Base-by-base conservation (phyloP, 2,329 filamentous ascomycete species). In the Arthrobotrys conoides region DNA sequence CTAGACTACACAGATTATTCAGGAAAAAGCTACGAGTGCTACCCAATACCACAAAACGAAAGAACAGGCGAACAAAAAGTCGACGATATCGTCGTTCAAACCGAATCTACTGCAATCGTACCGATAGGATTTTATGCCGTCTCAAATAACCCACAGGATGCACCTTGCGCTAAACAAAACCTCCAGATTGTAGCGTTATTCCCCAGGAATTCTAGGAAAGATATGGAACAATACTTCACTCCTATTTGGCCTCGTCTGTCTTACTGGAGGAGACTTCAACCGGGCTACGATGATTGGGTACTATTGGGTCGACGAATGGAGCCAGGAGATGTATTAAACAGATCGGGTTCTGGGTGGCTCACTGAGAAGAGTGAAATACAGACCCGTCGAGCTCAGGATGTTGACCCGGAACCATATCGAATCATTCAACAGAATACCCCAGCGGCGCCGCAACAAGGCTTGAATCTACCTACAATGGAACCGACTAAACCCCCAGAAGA, bases 71-170 rank as follows among this genome's bases (percentile, higher is more conserved):
- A 20, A n/a, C 24, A 22, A 2, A 24, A n/a, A 12, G n/a, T 24
- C 10, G 53, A 36, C 8, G 48, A 71, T 18, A 57, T 71, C 9
- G 57, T 57, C 5, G 59, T 71, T n/a, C 69, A 51, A 38, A 18
- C 10, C 27, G 27, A 33, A 64, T 53, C 27, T 12, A 30, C 1
- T 3, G 9, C 36, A 27, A 2, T 5, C 14, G 12, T 3, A 10
- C 20, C n/a, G 18, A 27, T 71, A 9, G 69, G 48, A 16, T 57
- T 64, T 36, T 71, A 71, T 22, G 30, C 33, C 5, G 18, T 33
- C 9, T 36, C 53, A 27, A 36, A 38, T 8, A 9, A 49, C 12
- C 36, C 59, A 2, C 24, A n/a, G 3, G 30, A 18, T 27, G 5
- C 3, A 9, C 22, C 46, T 16, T 71, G 69, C 12, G 18, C 18